These are phyloP conservation scores for Prunella vulgaris DNA, from an alignment of 257 asterid species.

Conservation along the genomic window DNA sequence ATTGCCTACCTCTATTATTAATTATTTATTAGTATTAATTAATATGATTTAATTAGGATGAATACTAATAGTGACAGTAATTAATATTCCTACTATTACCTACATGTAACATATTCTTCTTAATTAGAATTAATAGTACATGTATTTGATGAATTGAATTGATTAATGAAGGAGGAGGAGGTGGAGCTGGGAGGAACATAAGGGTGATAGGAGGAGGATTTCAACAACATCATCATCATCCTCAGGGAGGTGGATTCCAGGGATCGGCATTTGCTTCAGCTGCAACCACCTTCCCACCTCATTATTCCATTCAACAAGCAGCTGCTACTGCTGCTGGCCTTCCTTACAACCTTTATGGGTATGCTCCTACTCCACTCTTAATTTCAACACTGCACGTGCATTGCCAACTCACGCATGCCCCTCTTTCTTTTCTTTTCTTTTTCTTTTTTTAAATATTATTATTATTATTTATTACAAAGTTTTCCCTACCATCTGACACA, in stretches of 20 bases:
- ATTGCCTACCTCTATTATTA: no score
- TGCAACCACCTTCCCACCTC: constrained; percentile 64
- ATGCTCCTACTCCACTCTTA: not conserved
- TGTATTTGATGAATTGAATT: not conserved
- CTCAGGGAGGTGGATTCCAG: constrained; percentile 37
- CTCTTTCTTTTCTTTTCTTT: no score
- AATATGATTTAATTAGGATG: no score
- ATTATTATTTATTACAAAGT: not conserved
- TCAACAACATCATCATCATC: no score
- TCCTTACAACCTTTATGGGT: constrained; percentile 90
- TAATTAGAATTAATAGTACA: no score
- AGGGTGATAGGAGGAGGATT: constrained; percentile 67
- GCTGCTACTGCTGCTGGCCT: no score
- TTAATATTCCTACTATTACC: no score
- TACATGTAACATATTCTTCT: no score
- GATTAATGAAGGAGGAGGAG: constrained; percentile 31
- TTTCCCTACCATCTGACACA: constrained; percentile 17
- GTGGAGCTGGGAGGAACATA: constrained; percentile 64
- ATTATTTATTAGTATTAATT: no score
- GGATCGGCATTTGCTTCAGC: constrained; percentile 68
- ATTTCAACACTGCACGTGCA: constrained; percentile 42
- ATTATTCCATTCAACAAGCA: constrained; percentile 92
- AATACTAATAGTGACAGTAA: no score
- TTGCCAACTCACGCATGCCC: constrained; percentile 45
- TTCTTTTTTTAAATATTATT: not conserved